A percentile compares a stretch with the other conserved stretches of the same genome.
phyloP scores from a whole-genome alignment of 2,329 filamentous ascomycete species.

The Fusarium sororula region DNA sequence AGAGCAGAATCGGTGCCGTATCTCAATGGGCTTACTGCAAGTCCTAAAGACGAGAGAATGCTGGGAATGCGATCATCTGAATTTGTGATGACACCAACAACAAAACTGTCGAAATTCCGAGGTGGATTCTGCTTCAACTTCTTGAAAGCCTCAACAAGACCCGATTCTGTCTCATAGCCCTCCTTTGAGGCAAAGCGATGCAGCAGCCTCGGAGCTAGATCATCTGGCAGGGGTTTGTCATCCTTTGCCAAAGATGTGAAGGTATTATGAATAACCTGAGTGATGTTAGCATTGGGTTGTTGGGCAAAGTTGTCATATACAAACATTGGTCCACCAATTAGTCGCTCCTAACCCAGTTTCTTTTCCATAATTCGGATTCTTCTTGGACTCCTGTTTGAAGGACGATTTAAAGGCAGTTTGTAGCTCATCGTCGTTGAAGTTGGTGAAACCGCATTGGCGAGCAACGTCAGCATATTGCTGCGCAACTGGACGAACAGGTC shows the following conservation, averaged over 20 bases:
- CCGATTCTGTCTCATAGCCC: slow-evolving; percentile 11
- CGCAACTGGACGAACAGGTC: slow-evolving; percentile 18
- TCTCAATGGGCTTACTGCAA: slow-evolving; percentile 25
- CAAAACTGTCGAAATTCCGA: slow-evolving; percentile 7
- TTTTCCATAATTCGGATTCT: slow-evolving; percentile 34
- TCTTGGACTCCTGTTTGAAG: slow-evolving; percentile 24
- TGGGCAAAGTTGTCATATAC: not conserved
- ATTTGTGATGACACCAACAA: slow-evolving; percentile 33
- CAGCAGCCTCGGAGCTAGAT: slow-evolving; percentile 20
- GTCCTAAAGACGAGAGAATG: slow-evolving; percentile 26
- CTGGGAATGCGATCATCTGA: slow-evolving; percentile 35
- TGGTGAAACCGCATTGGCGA: slow-evolving; percentile 24
- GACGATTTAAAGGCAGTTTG: slow-evolving; percentile 17
- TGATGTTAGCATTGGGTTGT: not conserved
- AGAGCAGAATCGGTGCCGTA: not conserved
- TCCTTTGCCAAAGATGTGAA: slow-evolving; percentile 19
- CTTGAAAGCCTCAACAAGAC: slow-evolving; percentile 7
- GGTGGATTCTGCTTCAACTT: not conserved
- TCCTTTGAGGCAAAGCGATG: slow-evolving; percentile 27
- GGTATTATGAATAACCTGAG: slow-evolving; percentile 30
- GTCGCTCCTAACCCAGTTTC: slow-evolving; percentile 28
- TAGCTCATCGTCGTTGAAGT: slow-evolving; percentile 25
- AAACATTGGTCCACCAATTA: slow-evolving; percentile 35
- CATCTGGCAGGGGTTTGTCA: not conserved
- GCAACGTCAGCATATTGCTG: slow-evolving; percentile 33